Conservation (phyloP, 306 rosid species). For the Sicyos edulis region DNA sequence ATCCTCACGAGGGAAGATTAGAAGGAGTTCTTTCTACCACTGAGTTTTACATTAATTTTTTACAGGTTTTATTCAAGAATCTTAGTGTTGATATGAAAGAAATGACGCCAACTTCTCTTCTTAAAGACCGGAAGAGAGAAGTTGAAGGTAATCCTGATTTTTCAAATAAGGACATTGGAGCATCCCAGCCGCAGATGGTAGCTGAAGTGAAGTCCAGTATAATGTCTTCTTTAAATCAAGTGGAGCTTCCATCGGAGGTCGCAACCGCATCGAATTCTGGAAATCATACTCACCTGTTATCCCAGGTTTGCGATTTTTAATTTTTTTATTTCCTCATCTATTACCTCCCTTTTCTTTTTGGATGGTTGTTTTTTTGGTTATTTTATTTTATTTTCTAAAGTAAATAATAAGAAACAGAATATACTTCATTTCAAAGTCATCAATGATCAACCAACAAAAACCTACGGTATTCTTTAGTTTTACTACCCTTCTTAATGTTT, state of each 20-base stretch:
- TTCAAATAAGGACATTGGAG: conserved; percentile 89
- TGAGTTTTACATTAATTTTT: conserved; percentile 16
- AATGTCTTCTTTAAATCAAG: conserved; percentile 73
- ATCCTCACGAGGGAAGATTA: background rate
- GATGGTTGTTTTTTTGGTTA: no score
- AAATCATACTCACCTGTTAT: conserved; percentile 59
- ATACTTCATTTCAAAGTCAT: background rate
- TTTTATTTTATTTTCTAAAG: no score
- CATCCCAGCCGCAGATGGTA: conserved; percentile 68
- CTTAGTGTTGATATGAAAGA: conserved; percentile 94
- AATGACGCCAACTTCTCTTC: conserved; percentile 81
- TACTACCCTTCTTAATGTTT: background rate
- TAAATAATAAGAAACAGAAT: background rate
- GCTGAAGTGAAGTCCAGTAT: conserved; percentile 66
- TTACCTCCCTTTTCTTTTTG: no score
- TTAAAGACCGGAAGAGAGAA: conserved; percentile 86
- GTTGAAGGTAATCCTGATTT: conserved; percentile 99
- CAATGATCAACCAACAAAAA: background rate
- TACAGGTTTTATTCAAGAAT: conserved; percentile 83
- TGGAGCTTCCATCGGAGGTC: conserved; percentile 71
- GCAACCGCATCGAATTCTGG: conserved; percentile 60
- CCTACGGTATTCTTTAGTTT: background rate
- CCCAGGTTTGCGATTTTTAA: conserved; percentile 57
- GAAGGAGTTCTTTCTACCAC: background rate
- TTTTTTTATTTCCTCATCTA: no score